These are phyloP conservation scores for Penicillium chermesinum DNA, from an alignment of 495 filamentous ascomycete species.

Conservation along the genomic window DNA sequence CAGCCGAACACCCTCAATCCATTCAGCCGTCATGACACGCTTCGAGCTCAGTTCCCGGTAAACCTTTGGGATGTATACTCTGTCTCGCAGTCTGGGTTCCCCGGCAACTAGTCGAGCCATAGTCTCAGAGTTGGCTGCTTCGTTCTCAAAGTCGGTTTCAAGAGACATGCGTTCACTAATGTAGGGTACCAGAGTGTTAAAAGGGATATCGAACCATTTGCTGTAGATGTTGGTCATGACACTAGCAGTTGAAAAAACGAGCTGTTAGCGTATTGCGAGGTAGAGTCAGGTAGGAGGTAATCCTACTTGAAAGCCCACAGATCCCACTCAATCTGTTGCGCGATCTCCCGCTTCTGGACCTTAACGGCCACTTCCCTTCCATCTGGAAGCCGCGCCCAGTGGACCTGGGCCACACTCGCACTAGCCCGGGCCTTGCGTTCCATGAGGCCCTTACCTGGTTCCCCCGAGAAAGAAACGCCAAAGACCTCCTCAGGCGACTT, in stretches of 20 bases:
- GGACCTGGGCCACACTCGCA: slow-evolving; percentile 92
- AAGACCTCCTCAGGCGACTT: slow-evolving; percentile 81
- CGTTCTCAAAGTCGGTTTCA: slow-evolving; percentile 91
- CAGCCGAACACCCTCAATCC: slow-evolving; percentile 89
- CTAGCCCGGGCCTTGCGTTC: slow-evolving; percentile 81
- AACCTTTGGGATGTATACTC: slow-evolving; percentile 84
- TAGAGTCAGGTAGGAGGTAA: neutral
- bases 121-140: slow-evolving; percentile 78
- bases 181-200: slow-evolving; percentile 84
- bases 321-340: slow-evolving; percentile 84
- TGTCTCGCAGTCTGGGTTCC: slow-evolving; percentile 68
- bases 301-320: slow-evolving; percentile 88
- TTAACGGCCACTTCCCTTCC: slow-evolving; percentile 91
- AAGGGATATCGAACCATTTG: slow-evolving; percentile 77
- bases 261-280: neutral
- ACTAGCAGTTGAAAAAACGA: slow-evolving; percentile 32
- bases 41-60: slow-evolving; percentile 76
- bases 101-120: slow-evolving; percentile 74
- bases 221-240: slow-evolving; percentile 74
- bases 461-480: slow-evolving; percentile 71
- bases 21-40: slow-evolving; percentile 90
- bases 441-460: slow-evolving; percentile 70
- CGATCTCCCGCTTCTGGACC: slow-evolving; percentile 93
- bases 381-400: slow-evolving; percentile 81
- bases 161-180: slow-evolving; percentile 80